phyloP scores from a whole-genome alignment of 1,284 basidiomycete species.

The Heterobasidion parviporum region DNA sequence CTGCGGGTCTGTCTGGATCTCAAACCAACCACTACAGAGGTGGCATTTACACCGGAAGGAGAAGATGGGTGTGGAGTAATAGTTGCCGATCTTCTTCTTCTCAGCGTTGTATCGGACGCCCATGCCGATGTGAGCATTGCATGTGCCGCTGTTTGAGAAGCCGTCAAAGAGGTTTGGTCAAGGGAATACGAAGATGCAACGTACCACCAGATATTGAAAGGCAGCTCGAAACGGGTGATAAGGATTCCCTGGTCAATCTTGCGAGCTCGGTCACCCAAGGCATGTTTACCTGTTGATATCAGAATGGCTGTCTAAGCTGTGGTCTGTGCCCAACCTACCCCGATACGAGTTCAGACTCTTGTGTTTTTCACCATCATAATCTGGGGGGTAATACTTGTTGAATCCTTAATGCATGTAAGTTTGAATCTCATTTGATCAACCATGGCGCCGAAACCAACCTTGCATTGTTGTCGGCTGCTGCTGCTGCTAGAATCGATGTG shows the following conservation, averaged over 20 bases:
- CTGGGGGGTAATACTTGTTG: conserved; percentile 92
- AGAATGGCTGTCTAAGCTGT: background rate
- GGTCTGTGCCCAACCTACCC: conserved; percentile 32
- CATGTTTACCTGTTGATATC: conserved; percentile 75
- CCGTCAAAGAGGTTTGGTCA: background rate
- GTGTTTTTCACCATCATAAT: conserved; percentile 78
- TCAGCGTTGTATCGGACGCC: conserved; percentile 98
- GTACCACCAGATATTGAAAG: conserved; percentile 98
- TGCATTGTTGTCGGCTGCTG: conserved; percentile 17
- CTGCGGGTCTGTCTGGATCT: conserved; percentile 96
- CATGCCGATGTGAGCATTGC: conserved; percentile 92
- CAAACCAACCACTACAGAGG: conserved; percentile 88
- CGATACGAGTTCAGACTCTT: conserved; percentile 77
- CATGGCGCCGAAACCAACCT: conserved; percentile 11
- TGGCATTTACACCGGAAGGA: conserved; percentile 97
- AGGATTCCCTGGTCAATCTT: conserved; percentile 93
- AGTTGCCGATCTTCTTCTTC: conserved; percentile 94
- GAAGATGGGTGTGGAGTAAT: conserved; percentile 91
- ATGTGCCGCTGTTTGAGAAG: conserved; percentile 56
- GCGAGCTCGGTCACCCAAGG: conserved; percentile 83
- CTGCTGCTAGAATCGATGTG: background rate
- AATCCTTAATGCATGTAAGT: conserved; percentile 40
- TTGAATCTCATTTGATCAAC: background rate
- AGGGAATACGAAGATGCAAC: conserved; percentile 16
- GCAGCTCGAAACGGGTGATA: conserved; percentile 88